Conservation (phyloP, 1,284 basidiomycete species). For the Anthracocystis setariae region DNA sequence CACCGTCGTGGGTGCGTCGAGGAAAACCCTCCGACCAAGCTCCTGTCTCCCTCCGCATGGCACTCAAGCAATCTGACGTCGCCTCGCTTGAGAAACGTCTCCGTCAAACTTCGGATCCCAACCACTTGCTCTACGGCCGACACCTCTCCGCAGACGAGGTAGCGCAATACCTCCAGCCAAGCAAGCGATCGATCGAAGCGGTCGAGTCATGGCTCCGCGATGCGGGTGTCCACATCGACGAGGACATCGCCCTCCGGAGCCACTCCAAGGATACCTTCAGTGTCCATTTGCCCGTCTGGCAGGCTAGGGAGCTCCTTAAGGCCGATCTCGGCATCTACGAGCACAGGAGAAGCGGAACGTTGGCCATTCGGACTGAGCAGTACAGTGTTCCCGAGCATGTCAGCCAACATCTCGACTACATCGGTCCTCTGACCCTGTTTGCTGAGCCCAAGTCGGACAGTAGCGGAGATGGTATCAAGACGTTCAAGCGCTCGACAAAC, state of each 20-base stretch:
- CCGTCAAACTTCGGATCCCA: slow-evolving; percentile 72
- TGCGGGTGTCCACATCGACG: slow-evolving; percentile 64
- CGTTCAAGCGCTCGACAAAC: slow-evolving; percentile 8
- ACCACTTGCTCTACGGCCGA: slow-evolving; percentile 70
- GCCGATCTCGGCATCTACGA: slow-evolving; percentile 57
- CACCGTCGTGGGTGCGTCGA: slow-evolving; percentile 46
- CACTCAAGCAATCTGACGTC: slow-evolving; percentile 45
- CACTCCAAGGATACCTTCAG: slow-evolving; percentile 71
- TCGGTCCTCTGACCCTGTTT: slow-evolving; percentile 57
- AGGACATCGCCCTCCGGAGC: slow-evolving; percentile 64
- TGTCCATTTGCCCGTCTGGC: slow-evolving; percentile 72
- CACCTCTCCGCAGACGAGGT: slow-evolving; percentile 72
- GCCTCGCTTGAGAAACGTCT: slow-evolving; percentile 42
- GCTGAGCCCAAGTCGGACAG: slow-evolving; percentile 31
- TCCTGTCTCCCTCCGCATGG: slow-evolving; percentile 45
- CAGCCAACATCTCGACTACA: slow-evolving; percentile 49
- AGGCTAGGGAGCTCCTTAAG: slow-evolving; percentile 71
- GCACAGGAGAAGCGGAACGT: slow-evolving; percentile 48
- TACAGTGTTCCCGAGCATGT: slow-evolving; percentile 56
- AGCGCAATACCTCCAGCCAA: slow-evolving; percentile 71
- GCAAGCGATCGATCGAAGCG: slow-evolving; percentile 24
- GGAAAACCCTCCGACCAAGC: slow-evolving; percentile 28
- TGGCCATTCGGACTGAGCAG: slow-evolving; percentile 46
- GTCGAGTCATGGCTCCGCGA: slow-evolving; percentile 75
- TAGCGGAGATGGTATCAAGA: slow-evolving; percentile 9